phyloP scores from a whole-genome alignment of 176 grass and related monocot species.

The Avena insularis region DNA sequence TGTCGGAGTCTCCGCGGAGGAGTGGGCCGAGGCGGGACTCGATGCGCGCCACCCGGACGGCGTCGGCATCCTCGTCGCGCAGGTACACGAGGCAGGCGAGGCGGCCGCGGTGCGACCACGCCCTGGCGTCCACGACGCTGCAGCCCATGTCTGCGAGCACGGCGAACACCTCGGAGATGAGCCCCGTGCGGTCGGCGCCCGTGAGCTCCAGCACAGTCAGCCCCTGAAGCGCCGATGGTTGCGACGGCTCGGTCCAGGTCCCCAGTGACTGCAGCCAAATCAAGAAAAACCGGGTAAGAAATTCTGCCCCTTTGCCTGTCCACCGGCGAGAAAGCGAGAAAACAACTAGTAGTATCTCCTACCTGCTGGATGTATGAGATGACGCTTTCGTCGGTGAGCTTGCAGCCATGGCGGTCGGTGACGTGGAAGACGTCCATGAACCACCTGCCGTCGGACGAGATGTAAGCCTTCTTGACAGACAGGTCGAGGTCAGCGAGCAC shows the following conservation, averaged over 20 bases:
- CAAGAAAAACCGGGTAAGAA: not conserved
- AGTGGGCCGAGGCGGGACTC: conserved; percentile 75
- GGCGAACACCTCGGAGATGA: too few species aligned
- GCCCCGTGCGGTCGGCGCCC: conserved; percentile 71
- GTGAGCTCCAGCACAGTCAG: conserved; percentile 79
- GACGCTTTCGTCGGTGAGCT: conserved; percentile 92
- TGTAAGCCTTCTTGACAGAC: conserved; percentile 88
- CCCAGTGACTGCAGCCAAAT: conserved; percentile 67
- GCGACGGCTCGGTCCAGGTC: conserved; percentile 54
- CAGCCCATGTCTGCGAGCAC: too few species aligned
- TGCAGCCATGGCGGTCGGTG: conserved; percentile 77
- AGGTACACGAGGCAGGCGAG: conserved; percentile 77
- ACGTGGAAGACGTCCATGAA: conserved; percentile 99
- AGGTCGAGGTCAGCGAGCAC: conserved; percentile 86
- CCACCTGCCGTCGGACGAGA: conserved; percentile 95
- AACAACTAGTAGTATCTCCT: not conserved
- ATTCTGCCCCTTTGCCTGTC: not conserved
- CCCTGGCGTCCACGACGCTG: too few species aligned
- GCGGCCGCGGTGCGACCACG: conserved; percentile 75
- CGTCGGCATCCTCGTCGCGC: conserved; percentile 45
- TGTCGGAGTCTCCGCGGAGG: conserved; percentile 49
- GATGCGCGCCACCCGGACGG: conserved; percentile 41
- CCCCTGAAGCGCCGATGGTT: conserved; percentile 45
- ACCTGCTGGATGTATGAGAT: conserved; percentile 88
- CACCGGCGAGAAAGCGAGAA: not conserved